phyloP scores from a whole-genome alignment of 192 early-diverging fungal genomes.

The Coemansia sp. region DNA sequence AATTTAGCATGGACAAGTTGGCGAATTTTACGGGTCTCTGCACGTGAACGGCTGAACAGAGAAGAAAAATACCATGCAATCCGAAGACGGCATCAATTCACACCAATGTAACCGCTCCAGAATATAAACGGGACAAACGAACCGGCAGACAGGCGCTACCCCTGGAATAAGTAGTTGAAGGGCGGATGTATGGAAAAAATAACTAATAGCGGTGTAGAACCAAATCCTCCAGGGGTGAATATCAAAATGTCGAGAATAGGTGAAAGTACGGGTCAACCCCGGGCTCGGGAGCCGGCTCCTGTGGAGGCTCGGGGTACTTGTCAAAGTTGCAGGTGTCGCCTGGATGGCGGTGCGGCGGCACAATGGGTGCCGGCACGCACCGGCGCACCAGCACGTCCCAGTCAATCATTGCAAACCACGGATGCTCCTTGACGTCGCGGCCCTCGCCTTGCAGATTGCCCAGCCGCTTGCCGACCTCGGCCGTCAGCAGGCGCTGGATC shows the following conservation, averaged over 20 bases:
- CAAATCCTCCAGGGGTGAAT: no score
- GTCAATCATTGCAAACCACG: slow-evolving; percentile 91
- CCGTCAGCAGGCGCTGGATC: slow-evolving; percentile 83
- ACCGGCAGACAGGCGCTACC: no score
- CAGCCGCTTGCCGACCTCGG: slow-evolving; percentile 87
- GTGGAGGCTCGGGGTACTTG: slow-evolving; percentile 82
- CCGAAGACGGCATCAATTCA: no score
- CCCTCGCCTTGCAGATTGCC: slow-evolving; percentile 91
- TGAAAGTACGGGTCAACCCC: slow-evolving; percentile 74
- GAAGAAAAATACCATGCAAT: no score
- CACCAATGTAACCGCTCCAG: no score
- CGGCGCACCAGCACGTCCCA: slow-evolving; percentile 83
- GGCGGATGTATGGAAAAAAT: not conserved
- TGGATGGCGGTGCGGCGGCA: slow-evolving; percentile 80
- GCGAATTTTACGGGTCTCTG: no score
- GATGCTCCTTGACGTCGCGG: slow-evolving; percentile 88
- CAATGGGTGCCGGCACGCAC: slow-evolving; percentile 79
- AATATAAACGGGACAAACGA: no score
- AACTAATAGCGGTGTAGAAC: no score
- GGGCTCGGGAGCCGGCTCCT: slow-evolving; percentile 56
- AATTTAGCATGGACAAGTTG: no score
- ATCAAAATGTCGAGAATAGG: slow-evolving; percentile 73
- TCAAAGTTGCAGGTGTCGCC: slow-evolving; percentile 99
- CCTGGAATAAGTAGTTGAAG: not conserved
- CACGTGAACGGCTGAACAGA: no score